Conservation (phyloP, 495 filamentous ascomycete species). For the Staphylotrichum tortipilum region DNA sequence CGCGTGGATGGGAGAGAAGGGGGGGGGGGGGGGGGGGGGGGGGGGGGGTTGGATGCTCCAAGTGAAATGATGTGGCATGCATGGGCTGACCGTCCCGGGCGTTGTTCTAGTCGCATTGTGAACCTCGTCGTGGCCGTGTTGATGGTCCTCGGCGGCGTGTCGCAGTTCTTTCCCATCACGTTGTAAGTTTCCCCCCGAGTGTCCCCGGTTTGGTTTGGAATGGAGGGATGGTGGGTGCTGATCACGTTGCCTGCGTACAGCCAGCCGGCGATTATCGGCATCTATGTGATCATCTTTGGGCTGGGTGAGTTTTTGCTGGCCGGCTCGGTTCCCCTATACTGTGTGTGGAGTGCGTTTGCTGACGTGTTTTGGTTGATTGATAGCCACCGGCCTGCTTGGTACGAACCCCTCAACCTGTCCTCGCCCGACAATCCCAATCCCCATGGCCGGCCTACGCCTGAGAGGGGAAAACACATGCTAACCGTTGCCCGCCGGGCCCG, state of each 20-base stretch:
- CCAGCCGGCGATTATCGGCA: conserved; percentile 64
- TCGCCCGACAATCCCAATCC: too few relatives aligned
- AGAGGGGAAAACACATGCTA: too few relatives aligned
- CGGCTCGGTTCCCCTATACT: conserved; percentile 3
- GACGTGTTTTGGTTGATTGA: too few relatives aligned
- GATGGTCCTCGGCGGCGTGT: conserved; percentile 84
- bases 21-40: too few relatives aligned
- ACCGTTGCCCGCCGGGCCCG: too few relatives aligned
- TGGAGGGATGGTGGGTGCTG: not conserved
- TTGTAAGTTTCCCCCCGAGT: conserved; percentile 39
- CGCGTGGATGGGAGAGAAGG: too few relatives aligned
- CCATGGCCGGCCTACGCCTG: too few relatives aligned
- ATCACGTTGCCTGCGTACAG: conserved; percentile 26
- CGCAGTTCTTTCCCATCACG: conserved; percentile 64
- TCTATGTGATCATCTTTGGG: conserved; percentile 86
- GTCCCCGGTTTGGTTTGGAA: conserved; percentile 7
- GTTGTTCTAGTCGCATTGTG: conserved; percentile 70
- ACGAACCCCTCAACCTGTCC: too few relatives aligned
- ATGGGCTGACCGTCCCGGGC: not conserved
- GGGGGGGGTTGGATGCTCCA: too few relatives aligned
- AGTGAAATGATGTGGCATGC: too few relatives aligned
- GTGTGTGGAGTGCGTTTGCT: too few relatives aligned
- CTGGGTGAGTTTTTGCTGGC: conserved; percentile 49
- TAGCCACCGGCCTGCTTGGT: conserved; percentile 53
- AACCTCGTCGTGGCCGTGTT: conserved; percentile 82